These are phyloP conservation scores for Termitomyces sp. DNA, from an alignment of 768 basidiomycete genomes.

Conservation along the genomic window DNA sequence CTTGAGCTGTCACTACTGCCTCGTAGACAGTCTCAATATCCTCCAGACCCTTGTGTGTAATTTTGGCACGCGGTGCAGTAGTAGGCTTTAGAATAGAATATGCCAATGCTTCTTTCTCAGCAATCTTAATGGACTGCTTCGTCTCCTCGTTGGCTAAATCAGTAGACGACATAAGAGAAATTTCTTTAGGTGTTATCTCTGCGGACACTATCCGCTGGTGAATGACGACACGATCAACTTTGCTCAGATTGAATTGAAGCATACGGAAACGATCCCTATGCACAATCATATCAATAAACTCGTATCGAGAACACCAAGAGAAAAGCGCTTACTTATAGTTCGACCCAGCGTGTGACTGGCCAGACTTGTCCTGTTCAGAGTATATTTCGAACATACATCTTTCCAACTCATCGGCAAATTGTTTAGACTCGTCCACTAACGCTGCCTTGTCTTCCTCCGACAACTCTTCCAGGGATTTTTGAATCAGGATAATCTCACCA, in stretches of 20 bases:
- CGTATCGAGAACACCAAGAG: neutral
- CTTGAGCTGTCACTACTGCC: conserved; percentile 28
- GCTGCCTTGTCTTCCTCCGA: conserved; percentile 54
- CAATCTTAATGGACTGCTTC: conserved; percentile 75
- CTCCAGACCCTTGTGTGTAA: conserved; percentile 90
- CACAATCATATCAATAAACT: neutral
- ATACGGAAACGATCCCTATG: conserved; percentile 85
- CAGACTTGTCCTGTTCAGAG: conserved; percentile 70
- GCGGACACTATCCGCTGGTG: conserved; percentile 73
- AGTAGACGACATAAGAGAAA: conserved; percentile 82
- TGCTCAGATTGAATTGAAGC: conserved; percentile 83
- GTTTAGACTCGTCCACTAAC: conserved; percentile 51
- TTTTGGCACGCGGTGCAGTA: conserved; percentile 65
- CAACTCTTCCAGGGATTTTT: conserved; percentile 48
- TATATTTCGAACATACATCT: conserved; percentile 70
- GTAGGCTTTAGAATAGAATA: conserved; percentile 80
- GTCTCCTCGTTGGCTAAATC: conserved; percentile 87
- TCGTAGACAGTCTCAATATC: conserved; percentile 80
- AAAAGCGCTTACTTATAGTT: conserved; percentile 69
- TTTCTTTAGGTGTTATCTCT: conserved; percentile 61
- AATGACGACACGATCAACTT: conserved; percentile 72
- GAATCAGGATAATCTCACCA: conserved; percentile 20
- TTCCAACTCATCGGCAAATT: conserved; percentile 71
- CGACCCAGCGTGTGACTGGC: conserved; percentile 53
- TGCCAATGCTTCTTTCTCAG: conserved; percentile 77